Evolutionary conservation across 352 stramenopile species (phyloP), one percentile per base, ranked within the genome.

Genomic region (Pythium oligandrum): DNA sequence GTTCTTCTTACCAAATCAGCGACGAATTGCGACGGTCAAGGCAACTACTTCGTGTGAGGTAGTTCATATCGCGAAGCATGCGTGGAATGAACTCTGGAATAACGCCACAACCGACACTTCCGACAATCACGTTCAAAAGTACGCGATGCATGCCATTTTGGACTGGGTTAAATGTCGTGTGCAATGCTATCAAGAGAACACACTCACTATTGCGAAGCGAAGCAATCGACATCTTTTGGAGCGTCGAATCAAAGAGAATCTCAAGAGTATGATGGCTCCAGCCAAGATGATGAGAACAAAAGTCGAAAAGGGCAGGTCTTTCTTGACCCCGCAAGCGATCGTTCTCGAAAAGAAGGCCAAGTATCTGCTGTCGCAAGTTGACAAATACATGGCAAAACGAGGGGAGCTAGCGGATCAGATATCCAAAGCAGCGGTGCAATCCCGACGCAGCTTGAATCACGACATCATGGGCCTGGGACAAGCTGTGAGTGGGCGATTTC

Each of bases 291-390:
- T 35, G 3, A 37, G 43, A 17, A 49, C 17, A 26, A 26, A 26
- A 26, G 17, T 26, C 17, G 17, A 26, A 26, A 26, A 26, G 17
- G 33, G 40, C 32, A 34, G 9, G 3, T 58, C 58, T 0, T 75
- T 73, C 11, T 30, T 74, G 3, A 70, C 67, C 0, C 68, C 75
- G 2, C 72, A 83, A 44, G 57, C 64, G 0, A 47, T 73, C 6
- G 34, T 86, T n/a, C 39, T 88, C 10, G 76, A 89, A 44, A 78
- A 65, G n/a, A 89, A 89, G 42, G 74, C 75, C 1, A 75, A 70
- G 33, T 87, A 87, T 42, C 44, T 89, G 4, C 57, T 83, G 6
- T 56, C 63, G 0, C 78, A 80, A 34, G 72, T 63, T 0, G 74
- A 89, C 3, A 65, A 61, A 17, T 78, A 73, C 2, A 39, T 55